Percentiles rank a stretch among this genome's conserved stretches.
Evolutionary conservation across 1,284 basidiomycete genomes (phyloP).

Genomic region (Ustilago loliicola): DNA sequence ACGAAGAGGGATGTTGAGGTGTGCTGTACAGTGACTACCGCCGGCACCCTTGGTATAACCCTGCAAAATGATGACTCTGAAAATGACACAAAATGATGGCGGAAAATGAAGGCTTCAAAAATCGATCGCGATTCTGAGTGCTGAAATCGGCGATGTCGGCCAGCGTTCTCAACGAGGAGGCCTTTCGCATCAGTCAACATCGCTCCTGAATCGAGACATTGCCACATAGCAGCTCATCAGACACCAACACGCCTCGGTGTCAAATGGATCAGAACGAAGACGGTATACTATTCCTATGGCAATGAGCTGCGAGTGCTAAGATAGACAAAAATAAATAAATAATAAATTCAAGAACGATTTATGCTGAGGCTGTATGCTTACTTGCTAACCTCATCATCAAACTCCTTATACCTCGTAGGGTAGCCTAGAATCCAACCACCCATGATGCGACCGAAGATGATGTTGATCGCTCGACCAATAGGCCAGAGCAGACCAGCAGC

Average conservation of each 20-base stretch:
- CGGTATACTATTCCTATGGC: background rate
- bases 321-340: too few relatives aligned
- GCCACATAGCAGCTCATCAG: background rate
- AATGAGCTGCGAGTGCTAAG: background rate
- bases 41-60: background rate
- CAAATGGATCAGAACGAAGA: too few relatives aligned
- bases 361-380: background rate
- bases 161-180: background rate
- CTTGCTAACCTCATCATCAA: slow-evolving; percentile 41
- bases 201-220: too few relatives aligned
- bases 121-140: background rate
- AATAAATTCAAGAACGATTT: background rate
- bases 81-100: background rate
- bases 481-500: slow-evolving; percentile 55
- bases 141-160: background rate
- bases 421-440: slow-evolving; percentile 52
- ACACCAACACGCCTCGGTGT: background rate
- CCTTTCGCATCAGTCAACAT: too few relatives aligned
- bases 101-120: background rate
- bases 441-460: slow-evolving; percentile 47
- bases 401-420: slow-evolving; percentile 53
- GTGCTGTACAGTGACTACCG: background rate
- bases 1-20: background rate
- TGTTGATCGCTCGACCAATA: slow-evolving; percentile 28
- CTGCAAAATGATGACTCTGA: background rate